These are phyloP conservation scores for Lagenaria siceraria DNA, from an alignment of 306 rosid genomes.

Conservation along the genomic window DNA sequence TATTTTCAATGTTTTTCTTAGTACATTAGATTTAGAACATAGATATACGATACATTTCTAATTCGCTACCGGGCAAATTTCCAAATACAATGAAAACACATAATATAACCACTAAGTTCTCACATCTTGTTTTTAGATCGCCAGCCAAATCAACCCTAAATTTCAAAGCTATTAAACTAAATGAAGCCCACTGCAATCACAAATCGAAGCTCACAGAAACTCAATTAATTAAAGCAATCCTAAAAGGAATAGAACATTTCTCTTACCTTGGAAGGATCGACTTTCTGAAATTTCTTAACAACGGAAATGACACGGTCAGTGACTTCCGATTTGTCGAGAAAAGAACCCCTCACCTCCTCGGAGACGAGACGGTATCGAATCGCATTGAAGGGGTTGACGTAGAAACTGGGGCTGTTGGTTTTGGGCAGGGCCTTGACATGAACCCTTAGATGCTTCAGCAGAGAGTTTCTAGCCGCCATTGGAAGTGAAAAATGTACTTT, in stretches of 20 bases:
- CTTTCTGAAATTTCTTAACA: conserved; percentile 90
- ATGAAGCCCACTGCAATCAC: background rate
- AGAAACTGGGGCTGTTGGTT: conserved; percentile 12
- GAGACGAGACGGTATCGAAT: conserved; percentile 45
- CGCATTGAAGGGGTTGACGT: conserved; percentile 18
- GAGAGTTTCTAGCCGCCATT: conserved; percentile 69
- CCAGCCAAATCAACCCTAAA: background rate
- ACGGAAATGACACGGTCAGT: conserved; percentile 79
- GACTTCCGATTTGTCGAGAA: conserved; percentile 93
- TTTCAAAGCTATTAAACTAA: background rate
- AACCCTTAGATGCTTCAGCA: conserved; percentile 63
- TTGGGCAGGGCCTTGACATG: conserved; percentile 29
- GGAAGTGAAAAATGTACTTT: background rate
- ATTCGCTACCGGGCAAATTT: background rate
- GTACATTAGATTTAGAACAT: background rate
- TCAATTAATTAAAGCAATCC: background rate
- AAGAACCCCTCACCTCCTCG: conserved; percentile 66
- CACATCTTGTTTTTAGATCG: background rate
- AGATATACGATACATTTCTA: background rate
- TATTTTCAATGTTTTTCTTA: background rate
- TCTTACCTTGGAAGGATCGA: conserved; percentile 76
- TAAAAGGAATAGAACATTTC: background rate
- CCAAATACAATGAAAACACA: background rate
- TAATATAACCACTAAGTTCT: background rate
- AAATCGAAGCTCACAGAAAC: background rate